Evolutionary conservation across 2,329 filamentous ascomycete genomes (phyloP).

Genomic region (Claviceps africana): DNA sequence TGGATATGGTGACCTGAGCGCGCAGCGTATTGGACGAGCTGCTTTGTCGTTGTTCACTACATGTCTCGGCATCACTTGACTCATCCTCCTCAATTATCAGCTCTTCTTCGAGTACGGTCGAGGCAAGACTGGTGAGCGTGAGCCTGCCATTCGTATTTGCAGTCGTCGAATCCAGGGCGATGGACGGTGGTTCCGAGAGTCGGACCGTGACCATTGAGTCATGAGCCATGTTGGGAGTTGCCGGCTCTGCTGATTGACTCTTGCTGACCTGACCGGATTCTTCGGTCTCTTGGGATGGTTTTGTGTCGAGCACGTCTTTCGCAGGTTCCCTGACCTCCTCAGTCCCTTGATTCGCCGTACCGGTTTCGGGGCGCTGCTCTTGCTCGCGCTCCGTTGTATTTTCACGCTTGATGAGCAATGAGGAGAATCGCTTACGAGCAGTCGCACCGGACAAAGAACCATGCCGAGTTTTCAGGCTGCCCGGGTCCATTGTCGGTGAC

Average conservation of each 20-base stretch:
- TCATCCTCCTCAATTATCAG: slow-evolving; percentile 1
- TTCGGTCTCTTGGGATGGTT: neutral
- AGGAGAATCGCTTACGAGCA: slow-evolving; percentile 7
- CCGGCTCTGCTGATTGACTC: slow-evolving; percentile 13
- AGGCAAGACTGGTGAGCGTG: slow-evolving; percentile 5
- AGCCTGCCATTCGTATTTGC: slow-evolving; percentile 11
- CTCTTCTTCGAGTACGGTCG: slow-evolving; percentile 8
- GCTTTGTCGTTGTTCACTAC: neutral
- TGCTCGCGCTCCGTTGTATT: neutral
- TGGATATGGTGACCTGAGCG: slow-evolving; percentile 15
- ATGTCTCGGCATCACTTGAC: neutral
- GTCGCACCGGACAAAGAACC: slow-evolving; percentile 14
- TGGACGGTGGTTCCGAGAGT: slow-evolving; percentile 47
- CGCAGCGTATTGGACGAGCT: slow-evolving; percentile 8
- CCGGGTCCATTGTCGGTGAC: slow-evolving; percentile 16
- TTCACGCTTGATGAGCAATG: neutral
- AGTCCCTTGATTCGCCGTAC: neutral
- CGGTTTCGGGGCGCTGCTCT: neutral
- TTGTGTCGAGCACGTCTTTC: neutral
- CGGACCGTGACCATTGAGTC: slow-evolving; percentile 70
- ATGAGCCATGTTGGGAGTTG: slow-evolving; percentile 29
- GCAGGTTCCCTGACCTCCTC: neutral
- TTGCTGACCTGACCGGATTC: slow-evolving; percentile 9
- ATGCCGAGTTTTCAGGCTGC: slow-evolving; percentile 13
- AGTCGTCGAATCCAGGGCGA: slow-evolving; percentile 35